Percentiles rank a stretch among this genome's conserved stretches.
phyloP scores from a whole-genome alignment of 139 green algal genomes.

The Bryopsis sp. region DNA sequence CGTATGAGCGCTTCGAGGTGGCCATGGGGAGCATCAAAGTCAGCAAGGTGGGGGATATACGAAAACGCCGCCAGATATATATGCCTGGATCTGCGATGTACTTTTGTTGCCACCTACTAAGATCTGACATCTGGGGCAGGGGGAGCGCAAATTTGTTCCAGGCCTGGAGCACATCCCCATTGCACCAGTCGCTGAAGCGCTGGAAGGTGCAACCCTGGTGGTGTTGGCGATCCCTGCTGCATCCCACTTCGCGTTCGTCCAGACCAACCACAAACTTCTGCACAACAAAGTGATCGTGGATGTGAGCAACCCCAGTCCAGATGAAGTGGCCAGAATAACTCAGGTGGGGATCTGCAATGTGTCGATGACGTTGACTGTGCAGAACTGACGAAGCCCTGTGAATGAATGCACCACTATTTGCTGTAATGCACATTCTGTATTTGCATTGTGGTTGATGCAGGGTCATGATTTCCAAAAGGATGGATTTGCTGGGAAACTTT shows the following conservation, averaged over 20 bases:
- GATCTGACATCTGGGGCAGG: constrained; percentile 1
- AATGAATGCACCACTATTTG: neutral
- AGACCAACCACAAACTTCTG: neutral
- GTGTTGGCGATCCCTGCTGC: neutral
- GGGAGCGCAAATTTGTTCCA: neutral
- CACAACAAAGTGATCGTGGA: constrained; percentile 3
- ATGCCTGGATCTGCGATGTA: neutral
- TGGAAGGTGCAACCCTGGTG: neutral
- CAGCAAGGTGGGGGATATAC: neutral
- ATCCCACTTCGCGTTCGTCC: neutral
- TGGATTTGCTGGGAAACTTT: neutral
- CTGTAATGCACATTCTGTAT: neutral
- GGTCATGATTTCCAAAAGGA: neutral
- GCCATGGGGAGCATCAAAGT: neutral
- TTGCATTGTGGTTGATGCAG: neutral
- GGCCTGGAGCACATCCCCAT: neutral
- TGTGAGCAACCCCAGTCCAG: neutral
- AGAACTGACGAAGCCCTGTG: neutral
- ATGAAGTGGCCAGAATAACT: neutral
- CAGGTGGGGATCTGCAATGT: too few species aligned
- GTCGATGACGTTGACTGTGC: neutral
- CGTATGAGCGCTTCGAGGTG: neutral
- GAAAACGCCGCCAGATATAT: neutral
- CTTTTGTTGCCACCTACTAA: neutral
- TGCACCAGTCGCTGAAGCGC: neutral